These are phyloP conservation scores for Vitis hybrid DNA, from an alignment of 177 flowering plant genomes.

Conservation along the genomic window DNA sequence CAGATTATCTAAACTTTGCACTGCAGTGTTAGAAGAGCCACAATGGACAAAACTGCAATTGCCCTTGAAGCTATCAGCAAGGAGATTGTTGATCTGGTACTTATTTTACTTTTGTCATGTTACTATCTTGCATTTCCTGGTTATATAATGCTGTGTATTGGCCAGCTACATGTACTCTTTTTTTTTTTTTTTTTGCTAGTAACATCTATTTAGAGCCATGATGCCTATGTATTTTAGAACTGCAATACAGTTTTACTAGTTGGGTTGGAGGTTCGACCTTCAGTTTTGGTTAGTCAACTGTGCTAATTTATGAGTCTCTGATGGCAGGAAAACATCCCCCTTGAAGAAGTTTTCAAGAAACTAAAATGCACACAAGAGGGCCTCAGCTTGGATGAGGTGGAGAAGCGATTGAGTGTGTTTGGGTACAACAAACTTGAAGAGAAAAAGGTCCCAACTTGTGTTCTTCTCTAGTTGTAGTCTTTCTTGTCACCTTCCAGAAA, in stretches of 20 bases:
- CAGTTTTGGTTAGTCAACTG: no score
- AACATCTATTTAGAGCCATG: no score
- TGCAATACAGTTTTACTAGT: no score
- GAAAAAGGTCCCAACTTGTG: constrained; percentile 25
- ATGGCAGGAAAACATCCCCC: constrained; percentile 23
- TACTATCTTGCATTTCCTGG: not conserved
- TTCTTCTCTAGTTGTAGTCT: no score
- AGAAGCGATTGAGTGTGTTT: constrained; percentile 24
- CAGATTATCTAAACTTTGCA: no score
- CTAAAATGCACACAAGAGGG: constrained; percentile 35
- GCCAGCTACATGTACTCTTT: not conserved
- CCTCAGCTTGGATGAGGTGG: constrained; percentile 24
- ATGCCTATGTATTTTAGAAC: no score
- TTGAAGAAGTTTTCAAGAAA: constrained; percentile 32
- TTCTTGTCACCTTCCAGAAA: no score
- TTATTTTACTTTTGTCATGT: not conserved
- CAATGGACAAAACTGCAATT: constrained; percentile 10
- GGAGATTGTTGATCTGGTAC: constrained; percentile 26
- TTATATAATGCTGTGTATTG: not conserved
- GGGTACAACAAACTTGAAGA: constrained; percentile 41
- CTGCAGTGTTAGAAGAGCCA: not conserved
- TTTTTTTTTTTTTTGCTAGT: not conserved
- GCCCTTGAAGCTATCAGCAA: constrained; percentile 18
- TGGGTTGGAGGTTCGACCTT: no score
- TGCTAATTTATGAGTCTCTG: not conserved